Conservation (phyloP, 2,329 filamentous ascomycete species). For the Scopulariopsis brevicaulis region DNA sequence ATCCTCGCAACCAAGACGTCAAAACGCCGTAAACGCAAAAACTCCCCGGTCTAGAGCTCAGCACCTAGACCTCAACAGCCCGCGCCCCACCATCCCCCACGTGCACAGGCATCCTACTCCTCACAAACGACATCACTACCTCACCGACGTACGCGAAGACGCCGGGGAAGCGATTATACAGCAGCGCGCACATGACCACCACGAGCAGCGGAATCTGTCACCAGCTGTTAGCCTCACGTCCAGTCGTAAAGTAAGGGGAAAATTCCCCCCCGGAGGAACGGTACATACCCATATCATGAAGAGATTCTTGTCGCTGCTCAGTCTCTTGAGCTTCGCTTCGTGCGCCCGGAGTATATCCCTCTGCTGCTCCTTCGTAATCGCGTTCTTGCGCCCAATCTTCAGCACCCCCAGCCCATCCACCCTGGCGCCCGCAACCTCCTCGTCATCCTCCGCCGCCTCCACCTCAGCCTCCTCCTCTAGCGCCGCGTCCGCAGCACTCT, state of each 20-base stretch:
- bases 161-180: slow-evolving; percentile 11
- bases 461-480: slow-evolving; percentile 31
- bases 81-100: neutral
- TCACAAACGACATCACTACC: neutral
- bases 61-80: neutral
- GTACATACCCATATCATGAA: slow-evolving; percentile 56
- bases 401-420: slow-evolving; percentile 27
- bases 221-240: neutral
- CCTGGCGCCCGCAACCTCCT: slow-evolving; percentile 28
- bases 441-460: slow-evolving; percentile 20
- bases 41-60: no score
- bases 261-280: neutral
- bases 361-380: slow-evolving; percentile 54
- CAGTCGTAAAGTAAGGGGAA: no score
- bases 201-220: slow-evolving; percentile 27
- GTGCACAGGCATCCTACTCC: neutral
- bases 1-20: no score
- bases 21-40: no score
- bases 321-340: slow-evolving; percentile 49
- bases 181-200: slow-evolving; percentile 25
- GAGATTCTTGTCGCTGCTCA: slow-evolving; percentile 52
- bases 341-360: slow-evolving; percentile 50
- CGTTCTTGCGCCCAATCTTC: slow-evolving; percentile 50
- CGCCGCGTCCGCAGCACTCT: slow-evolving; percentile 24
- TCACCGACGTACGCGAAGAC: neutral